Evolutionary conservation across 441 rosid species (phyloP).

Genomic region (Syzygium syzygioides): DNA sequence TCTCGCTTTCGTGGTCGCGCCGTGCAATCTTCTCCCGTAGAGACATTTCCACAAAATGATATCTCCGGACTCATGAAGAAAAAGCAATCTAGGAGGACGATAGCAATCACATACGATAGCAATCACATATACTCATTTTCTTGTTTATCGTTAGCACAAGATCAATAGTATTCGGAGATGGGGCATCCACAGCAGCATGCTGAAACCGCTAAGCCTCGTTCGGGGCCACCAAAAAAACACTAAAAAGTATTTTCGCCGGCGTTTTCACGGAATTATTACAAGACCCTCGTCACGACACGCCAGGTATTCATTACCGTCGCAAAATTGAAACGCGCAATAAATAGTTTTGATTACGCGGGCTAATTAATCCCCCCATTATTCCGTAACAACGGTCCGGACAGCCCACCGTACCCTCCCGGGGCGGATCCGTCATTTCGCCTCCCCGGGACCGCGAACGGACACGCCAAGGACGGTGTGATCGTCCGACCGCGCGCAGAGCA

Average conservation of each 20-base stretch:
- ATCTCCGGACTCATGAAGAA: accelerated
- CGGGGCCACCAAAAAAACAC: background rate
- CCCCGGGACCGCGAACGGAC: background rate
- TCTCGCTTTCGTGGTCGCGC: accelerated
- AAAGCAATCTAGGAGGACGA: accelerated
- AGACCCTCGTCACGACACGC: background rate
- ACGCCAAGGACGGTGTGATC: background rate
- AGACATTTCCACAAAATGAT: background rate
- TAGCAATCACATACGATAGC: background rate
- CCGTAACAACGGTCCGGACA: background rate
- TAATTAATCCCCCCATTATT: background rate
- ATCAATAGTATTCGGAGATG: too few relatives aligned
- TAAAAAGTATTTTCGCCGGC: background rate
- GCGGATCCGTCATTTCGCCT: background rate
- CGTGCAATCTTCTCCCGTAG: accelerated
- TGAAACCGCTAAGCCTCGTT: background rate
- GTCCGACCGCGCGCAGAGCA: background rate
- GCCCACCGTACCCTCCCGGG: background rate
- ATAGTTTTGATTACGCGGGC: background rate
- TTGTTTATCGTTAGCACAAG: background rate
- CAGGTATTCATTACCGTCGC: background rate
- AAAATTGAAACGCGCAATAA: background rate
- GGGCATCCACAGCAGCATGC: too few relatives aligned
- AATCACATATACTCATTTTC: background rate
- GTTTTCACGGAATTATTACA: background rate